Evolutionary conservation across 805 yeast genomes (phyloP).

Genomic region (Lachancea lanzarotensis): DNA sequence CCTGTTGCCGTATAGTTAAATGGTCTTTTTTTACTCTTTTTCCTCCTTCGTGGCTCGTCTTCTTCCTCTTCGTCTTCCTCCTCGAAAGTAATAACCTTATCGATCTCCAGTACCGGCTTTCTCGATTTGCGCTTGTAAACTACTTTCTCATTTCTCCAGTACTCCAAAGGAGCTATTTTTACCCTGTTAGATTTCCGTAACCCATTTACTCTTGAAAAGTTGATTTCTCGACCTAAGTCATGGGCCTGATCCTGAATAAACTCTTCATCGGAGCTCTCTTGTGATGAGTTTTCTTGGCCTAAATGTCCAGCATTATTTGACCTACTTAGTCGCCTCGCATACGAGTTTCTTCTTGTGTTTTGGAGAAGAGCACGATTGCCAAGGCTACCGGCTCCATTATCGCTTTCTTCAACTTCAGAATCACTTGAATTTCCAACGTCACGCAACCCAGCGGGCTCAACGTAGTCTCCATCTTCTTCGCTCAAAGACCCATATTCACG

Average conservation of each 20-base stretch:
- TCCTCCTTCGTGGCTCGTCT: conserved; percentile 9
- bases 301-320: neutral
- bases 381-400: neutral
- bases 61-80: conserved; percentile 27
- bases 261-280: conserved; percentile 23
- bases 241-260: conserved; percentile 18
- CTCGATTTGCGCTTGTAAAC: conserved; percentile 43
- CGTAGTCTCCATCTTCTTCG: conserved; percentile 31
- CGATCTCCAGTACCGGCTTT: conserved; percentile 49
- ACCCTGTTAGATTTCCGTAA: conserved; percentile 61
- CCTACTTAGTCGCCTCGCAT: neutral
- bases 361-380: neutral
- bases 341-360: no score
- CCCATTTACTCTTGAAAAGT: conserved; percentile 27
- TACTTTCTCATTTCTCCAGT: conserved; percentile 77
- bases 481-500: conserved; percentile 14
- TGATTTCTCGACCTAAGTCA: conserved; percentile 15
- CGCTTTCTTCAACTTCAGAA: conserved; percentile 6
- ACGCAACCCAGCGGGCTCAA: conserved; percentile 16
- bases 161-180: conserved; percentile 65
- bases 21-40: conserved; percentile 14
- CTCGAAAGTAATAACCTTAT: conserved; percentile 46
- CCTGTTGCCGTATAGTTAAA: conserved; percentile 23
- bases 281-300: conserved; percentile 9
- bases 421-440: neutral